Evolutionary conservation across 2,329 filamentous ascomycete species (phyloP), one percentile per base, ranked within the genome.

Genomic region (Sporothrix dimorphospora): DNA sequence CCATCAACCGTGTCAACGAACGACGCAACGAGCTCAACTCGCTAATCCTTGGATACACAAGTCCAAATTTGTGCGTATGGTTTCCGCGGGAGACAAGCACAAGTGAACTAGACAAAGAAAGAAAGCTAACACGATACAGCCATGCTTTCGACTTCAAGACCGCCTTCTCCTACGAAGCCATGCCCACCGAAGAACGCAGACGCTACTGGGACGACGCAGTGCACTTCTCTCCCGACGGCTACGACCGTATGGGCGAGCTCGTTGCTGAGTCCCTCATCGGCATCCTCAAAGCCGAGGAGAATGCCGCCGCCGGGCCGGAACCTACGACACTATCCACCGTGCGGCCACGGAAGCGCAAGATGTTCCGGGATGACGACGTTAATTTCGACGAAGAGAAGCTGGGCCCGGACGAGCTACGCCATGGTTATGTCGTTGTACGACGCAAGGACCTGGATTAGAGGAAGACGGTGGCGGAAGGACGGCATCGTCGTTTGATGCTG

Each of bases 151-250:
- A 92, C 76, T 83, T 91, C 24, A 78, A 85, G 75, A 78, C 80
- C 34, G 84, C 83, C 11, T 80, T 91, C 6, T 88, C 89, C 0
- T 90, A 85, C 75, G 83, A 84, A 75, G 77, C 78, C 19, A 83
- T 91, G 76, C 77, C 82, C 1, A 79, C 83, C 8, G 77, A 81
- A 0, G 83, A 87, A 72, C 82, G 83, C 27, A 74, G 81, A 1
- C 81, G 80, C 72, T 86, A 88, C 76, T 91, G 89, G 88, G 84
- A 89, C 74, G 89, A 92, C 79, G 84, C 83, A 21, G 75, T 91
- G 27, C 89, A 92, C 79, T 82, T 91, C 11, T 87, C 85, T 0
- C 79, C 81, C 0, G 83, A 81, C 7, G 90, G 90, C 8, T 91
- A 92, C 81, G 84, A 90, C 77, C 81, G 87, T 76, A 88, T 92